Base-by-base conservation (phyloP, 176 grass and related monocot genomes). In the Oryza meridionalis region DNA sequence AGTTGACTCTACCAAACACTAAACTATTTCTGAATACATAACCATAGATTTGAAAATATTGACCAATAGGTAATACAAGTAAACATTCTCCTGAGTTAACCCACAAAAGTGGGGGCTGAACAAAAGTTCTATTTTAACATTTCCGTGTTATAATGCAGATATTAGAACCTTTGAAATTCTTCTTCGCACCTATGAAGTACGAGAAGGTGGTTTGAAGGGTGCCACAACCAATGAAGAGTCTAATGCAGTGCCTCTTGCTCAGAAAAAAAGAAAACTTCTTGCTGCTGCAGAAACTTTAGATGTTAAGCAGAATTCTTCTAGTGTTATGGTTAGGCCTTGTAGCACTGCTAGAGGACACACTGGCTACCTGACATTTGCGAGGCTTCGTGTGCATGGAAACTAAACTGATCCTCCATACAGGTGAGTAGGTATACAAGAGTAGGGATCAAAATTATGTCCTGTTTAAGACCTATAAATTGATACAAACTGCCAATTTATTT, bases 161-260 rank as follows among this genome's bases (percentile, higher is more conserved):
- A 93, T 98, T 81, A 92, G 96, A 83, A 94, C 96, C 72, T 96
- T 94, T 73, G 93, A 98, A 87, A 90, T 98, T 82, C 87, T 96
- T 78, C 87, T 96, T 53, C 89, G 93, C 16, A 86, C 77, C 0
- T 98, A 95, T 37, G 96, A 98, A 76, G 76, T 98, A 80, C 77
- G 76, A 61, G 93, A 92, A 61, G 78, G 80, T 38, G 65, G 29
- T 67, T 73, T 88, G 13, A 84, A 73, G 27, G 77, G 70, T 82
- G 72, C 35, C 45, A 72, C 25, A 40, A 61, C 59, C 11, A 74
- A 50, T 2, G 85, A 90, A 49, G 86, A 88, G 13, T 81, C 72
- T 67, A 65, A 50, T 78, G n/a, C 74, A 9, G 90, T 91, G 14
- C 63, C 91, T 26, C 69, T 76, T n/a, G 84, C 91, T 17, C 88